Percentiles rank a stretch among this genome's conserved stretches.
phyloP scores from a whole-genome alignment of 1,284 basidiomycete species.

The Ustilago esculenta region DNA sequence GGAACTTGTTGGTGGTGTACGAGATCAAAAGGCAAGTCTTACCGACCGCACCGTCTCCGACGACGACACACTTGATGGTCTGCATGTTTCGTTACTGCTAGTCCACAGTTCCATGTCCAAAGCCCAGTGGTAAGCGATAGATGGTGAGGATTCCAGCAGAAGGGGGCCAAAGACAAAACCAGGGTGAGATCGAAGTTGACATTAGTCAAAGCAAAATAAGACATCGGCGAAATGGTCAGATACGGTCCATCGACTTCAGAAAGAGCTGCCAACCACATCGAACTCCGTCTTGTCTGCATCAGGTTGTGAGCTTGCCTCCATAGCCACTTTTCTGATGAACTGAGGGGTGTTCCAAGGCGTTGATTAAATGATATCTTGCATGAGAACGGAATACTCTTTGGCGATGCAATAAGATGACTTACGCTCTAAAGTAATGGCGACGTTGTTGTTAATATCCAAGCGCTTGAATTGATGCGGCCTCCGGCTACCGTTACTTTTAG shows the following conservation, averaged over 20 bases:
- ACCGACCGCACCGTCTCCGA: slow-evolving; percentile 99
- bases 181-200: too few species aligned
- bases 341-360: too few species aligned
- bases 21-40: slow-evolving; percentile 99
- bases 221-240: not conserved
- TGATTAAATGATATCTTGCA: too few species aligned
- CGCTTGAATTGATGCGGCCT: too few species aligned
- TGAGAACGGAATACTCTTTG: not conserved
- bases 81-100: slow-evolving; percentile 55
- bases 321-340: too few species aligned
- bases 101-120: not conserved
- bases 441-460: too few species aligned
- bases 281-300: too few species aligned
- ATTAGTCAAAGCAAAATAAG: not conserved
- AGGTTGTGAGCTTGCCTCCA: too few species aligned
- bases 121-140: too few species aligned
- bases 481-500: too few species aligned
- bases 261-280: not conserved
- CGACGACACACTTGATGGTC: slow-evolving; percentile 83
- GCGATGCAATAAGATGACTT: not conserved
- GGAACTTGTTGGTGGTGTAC: slow-evolving; percentile 90
- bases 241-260: not conserved
- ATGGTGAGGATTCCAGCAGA: not conserved
- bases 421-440: not conserved
- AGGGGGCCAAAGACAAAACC: too few species aligned